Percentiles rank a stretch among this genome's conserved stretches.
These are phyloP conservation scores for Clathrospora elynae DNA, from an alignment of 2,329 filamentous ascomycete species.

Conservation along the genomic window DNA sequence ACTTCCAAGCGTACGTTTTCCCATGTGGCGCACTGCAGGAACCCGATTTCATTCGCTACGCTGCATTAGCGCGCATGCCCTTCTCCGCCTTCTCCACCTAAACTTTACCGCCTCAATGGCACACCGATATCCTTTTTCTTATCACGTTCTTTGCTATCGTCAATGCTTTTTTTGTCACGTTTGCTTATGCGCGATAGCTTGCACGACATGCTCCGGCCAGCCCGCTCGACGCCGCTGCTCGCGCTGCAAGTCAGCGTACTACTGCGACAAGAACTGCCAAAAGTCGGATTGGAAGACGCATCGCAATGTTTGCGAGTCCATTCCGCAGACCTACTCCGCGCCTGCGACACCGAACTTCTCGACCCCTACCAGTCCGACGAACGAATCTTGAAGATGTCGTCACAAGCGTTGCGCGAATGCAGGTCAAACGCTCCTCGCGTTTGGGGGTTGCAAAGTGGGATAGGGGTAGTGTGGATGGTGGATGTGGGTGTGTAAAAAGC, in stretches of 20 bases:
- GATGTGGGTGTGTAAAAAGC: not conserved
- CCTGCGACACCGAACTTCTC: conserved; percentile 37
- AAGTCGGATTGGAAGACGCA: conserved; percentile 59
- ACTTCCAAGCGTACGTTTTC: conserved; percentile 34
- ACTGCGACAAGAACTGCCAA: conserved; percentile 61
- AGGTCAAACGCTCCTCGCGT: not conserved
- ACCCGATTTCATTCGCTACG: conserved; percentile 29
- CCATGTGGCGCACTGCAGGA: conserved; percentile 34
- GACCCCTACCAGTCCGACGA: conserved; percentile 31
- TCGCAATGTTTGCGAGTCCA: conserved; percentile 52
- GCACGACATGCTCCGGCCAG: conserved; percentile 32
- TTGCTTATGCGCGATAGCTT: conserved; percentile 23
- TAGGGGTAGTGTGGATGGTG: not conserved
- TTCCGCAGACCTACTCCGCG: conserved; percentile 28
- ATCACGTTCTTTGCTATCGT: not conserved
- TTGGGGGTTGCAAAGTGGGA: not conserved
- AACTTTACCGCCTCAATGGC: conserved; percentile 10
- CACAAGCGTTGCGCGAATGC: not conserved
- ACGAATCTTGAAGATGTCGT: conserved; percentile 17
- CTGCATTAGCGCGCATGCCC: conserved; percentile 17
- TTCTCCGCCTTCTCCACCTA: conserved; percentile 23
- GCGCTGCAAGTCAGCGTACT: conserved; percentile 54
- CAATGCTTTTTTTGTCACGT: too few species aligned
- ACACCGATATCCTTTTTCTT: too few species aligned
- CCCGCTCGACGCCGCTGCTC: conserved; percentile 48